phyloP scores from a whole-genome alignment of 345 rosid genomes.

The Linum trigynum region DNA sequence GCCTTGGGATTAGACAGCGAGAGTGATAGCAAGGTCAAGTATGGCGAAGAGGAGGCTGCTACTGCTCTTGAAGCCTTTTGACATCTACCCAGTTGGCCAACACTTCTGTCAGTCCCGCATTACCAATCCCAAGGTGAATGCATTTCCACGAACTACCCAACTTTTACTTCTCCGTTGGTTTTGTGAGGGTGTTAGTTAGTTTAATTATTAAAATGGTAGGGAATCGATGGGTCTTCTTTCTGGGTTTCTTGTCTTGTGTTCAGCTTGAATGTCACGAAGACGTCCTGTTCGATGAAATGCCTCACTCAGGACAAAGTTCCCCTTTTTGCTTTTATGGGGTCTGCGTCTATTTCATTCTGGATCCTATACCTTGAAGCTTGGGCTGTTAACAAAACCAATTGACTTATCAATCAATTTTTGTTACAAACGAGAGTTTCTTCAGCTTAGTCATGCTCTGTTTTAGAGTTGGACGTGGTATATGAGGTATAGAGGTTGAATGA shows the following conservation, averaged over 20 bases:
- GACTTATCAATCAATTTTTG: no score
- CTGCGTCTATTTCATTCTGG: not conserved
- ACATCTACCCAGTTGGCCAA: slow-evolving; percentile 39
- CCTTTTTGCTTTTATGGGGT: not conserved
- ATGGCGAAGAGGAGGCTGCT: slow-evolving; percentile 69
- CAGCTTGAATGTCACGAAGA: not conserved
- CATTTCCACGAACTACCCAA: not conserved
- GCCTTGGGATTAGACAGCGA: no score
- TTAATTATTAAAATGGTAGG: no score
- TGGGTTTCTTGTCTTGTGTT: not conserved
- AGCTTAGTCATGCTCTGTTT: no score
- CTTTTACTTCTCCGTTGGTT: not conserved
- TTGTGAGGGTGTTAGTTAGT: not conserved
- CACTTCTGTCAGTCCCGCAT: slow-evolving; percentile 26
- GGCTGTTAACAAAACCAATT: not conserved
- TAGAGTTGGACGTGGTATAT: no score
- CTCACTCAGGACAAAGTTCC: not conserved
- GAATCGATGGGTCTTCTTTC: not conserved
- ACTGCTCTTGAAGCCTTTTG: slow-evolving; percentile 67
- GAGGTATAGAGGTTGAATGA: no score
- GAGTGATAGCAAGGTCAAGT: no score
- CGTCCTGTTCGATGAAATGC: slow-evolving; percentile 5
- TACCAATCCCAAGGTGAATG: slow-evolving; percentile 41
- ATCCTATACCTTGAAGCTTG: not conserved
- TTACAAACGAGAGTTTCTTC: no score